phyloP scores from a whole-genome alignment of 139 green algal genomes.

The Closterium sp. region DNA sequence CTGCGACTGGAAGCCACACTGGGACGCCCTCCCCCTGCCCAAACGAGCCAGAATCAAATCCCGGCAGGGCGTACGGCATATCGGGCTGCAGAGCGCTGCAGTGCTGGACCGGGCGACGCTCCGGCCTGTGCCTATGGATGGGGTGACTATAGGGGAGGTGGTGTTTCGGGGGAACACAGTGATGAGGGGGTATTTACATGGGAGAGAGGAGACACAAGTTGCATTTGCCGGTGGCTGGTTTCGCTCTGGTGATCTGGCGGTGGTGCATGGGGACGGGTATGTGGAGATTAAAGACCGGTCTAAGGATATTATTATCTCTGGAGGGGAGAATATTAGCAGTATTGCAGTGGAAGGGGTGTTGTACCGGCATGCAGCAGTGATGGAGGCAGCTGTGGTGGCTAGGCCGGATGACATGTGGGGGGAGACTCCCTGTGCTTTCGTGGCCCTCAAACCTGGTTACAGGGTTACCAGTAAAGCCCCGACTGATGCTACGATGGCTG shows the following conservation, averaged over 20 bases:
- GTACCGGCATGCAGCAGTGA: conserved; percentile 22
- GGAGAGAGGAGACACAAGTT: conserved; percentile 13
- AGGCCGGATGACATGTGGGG: conserved; percentile 36
- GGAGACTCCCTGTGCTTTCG: conserved; percentile 34
- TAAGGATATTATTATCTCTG: conserved; percentile 53
- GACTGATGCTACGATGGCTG: background rate
- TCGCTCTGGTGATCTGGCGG: conserved; percentile 40
- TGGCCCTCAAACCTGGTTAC: background rate
- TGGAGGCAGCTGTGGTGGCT: conserved; percentile 40
- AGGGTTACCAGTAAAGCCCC: background rate
- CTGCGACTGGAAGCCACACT: conserved; percentile 18
- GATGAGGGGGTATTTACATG: conserved; percentile 45
- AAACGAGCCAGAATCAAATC: conserved; percentile 10
- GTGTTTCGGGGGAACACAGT: conserved; percentile 37
- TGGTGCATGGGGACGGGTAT: conserved; percentile 44
- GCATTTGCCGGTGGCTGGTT: conserved; percentile 47
- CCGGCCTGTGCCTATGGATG: conserved; percentile 24
- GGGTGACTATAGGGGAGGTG: conserved; percentile 46
- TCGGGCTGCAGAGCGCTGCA: conserved; percentile 6
- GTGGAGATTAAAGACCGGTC: conserved; percentile 41
- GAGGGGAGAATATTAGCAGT: conserved; percentile 48
- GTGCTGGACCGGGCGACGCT: conserved; percentile 32
- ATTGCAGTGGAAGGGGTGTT: conserved; percentile 28
- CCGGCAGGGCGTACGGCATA: conserved; percentile 21
- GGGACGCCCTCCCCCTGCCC: conserved; percentile 4